These are phyloP conservation scores for Notholithocarpus densiflorus DNA, from an alignment of 306 rosid species.

Conservation along the genomic window DNA sequence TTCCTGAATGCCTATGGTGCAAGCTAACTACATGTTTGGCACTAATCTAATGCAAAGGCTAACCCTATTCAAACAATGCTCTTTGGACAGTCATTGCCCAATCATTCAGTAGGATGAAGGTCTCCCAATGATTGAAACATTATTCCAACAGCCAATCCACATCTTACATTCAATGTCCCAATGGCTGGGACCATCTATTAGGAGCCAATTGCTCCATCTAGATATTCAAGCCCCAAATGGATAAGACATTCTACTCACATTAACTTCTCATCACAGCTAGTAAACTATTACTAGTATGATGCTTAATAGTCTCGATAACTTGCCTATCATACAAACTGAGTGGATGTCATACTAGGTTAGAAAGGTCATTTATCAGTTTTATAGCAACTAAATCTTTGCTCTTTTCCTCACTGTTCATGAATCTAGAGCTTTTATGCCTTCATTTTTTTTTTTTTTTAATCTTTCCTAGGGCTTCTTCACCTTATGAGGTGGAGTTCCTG, in stretches of 20 bases:
- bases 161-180: neutral
- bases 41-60: neutral
- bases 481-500: constrained; percentile 59
- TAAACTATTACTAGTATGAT: neutral
- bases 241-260: neutral
- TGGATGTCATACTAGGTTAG: neutral
- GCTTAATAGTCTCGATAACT: neutral
- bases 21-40: neutral
- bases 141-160: neutral
- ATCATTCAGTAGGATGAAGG: neutral
- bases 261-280: neutral
- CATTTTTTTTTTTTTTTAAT: neutral
- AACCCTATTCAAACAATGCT: neutral
- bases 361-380: neutral
- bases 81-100: neutral
- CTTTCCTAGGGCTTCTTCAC: constrained; percentile 14
- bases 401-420: neutral
- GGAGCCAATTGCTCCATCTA: neutral
- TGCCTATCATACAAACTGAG: neutral
- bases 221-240: neutral
- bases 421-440: neutral
- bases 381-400: neutral
- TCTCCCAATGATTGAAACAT: neutral
- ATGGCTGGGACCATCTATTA: neutral
- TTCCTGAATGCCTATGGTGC: neutral